Evolutionary conservation across 352 stramenopile genomes (phyloP), one percentile per base, ranked within the genome.

Genomic region (Pythium brachiatum): DNA sequence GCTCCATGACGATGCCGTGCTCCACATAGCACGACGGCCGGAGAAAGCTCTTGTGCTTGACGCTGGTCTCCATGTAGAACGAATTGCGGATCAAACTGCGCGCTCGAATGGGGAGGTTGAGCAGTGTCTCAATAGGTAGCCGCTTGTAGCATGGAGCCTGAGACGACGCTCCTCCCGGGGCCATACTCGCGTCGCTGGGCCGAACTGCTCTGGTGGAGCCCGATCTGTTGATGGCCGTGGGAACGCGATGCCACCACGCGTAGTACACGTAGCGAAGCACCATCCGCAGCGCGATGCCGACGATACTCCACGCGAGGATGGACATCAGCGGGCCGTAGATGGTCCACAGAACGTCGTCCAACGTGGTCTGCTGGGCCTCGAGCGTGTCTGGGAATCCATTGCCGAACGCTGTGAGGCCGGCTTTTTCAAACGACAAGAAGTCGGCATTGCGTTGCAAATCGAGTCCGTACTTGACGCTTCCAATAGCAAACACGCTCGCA

Each of bases 1-100:
- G 34, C 3, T 60, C 58, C 56, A 72, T 57, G 44, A 72, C 53
- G 23, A 72, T 53, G 20, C 64, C 64, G 29, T 72, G 64, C 47
- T 72, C 64, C 23, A 64, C 46, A n/a, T 57, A 64, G 21, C 26
- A 57, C 50, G 64, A 52, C 18, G 59, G 43, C 3, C 64, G 43
- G 1, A 72, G 27, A 2, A 63, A 62, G 8, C 13, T 50, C n/a
- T 64, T 44, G 18, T 26, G 16, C 5, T 25, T 16, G 16, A 64
- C 15, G 20, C 3, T 51, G 4, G 53, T 60, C 36, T 72, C 64
- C 64, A 72, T 72, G 0, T 21, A 29, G 7, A 58, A 34, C 11
- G 20, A 43, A 20, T 56, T 43, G 3, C 64, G 64, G 15, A 72
- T 23, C 5, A 72, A 48, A 46, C 58, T 61, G 3, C 58, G 53